Evolutionary conservation across 176 grass and related monocot genomes (phyloP).

Genomic region (Avena insularis): DNA sequence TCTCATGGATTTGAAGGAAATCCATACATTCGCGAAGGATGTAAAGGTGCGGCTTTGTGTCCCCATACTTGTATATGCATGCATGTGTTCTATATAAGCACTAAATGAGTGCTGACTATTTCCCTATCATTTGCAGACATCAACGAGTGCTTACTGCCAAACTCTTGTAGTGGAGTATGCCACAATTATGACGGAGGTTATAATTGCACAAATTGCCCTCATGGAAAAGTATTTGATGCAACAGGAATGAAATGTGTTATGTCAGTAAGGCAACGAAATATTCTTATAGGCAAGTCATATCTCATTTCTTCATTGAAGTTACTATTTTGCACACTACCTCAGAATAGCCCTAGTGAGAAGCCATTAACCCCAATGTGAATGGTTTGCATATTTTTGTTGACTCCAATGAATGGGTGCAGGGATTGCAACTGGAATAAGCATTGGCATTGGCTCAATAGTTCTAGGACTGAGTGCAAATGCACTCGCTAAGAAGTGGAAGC

Average conservation of each 20-base stretch:
- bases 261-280: conserved; percentile 1
- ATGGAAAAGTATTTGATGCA: background rate
- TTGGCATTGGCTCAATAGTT: background rate
- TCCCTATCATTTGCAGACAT: conserved; percentile 23
- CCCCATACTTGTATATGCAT: background rate
- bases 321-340: background rate
- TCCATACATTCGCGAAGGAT: conserved; percentile 47
- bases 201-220: background rate
- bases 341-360: no score
- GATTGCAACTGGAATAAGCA: conserved; percentile 16
- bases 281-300: conserved; percentile 19
- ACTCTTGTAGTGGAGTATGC: conserved; percentile 12
- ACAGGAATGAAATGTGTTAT: background rate
- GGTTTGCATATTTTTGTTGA: background rate
- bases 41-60: conserved; percentile 25
- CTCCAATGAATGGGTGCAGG: conserved; percentile 6
- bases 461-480: background rate
- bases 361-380: no score
- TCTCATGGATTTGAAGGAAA: conserved; percentile 37
- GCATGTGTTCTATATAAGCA: background rate
- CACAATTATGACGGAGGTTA: background rate
- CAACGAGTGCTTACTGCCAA: conserved; percentile 24
- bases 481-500: conserved; percentile 29
- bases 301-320: background rate
- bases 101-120: background rate